Conservation (phyloP, 2,329 filamentous ascomycete genomes). For the Phyllosticta citriasiana region DNA sequence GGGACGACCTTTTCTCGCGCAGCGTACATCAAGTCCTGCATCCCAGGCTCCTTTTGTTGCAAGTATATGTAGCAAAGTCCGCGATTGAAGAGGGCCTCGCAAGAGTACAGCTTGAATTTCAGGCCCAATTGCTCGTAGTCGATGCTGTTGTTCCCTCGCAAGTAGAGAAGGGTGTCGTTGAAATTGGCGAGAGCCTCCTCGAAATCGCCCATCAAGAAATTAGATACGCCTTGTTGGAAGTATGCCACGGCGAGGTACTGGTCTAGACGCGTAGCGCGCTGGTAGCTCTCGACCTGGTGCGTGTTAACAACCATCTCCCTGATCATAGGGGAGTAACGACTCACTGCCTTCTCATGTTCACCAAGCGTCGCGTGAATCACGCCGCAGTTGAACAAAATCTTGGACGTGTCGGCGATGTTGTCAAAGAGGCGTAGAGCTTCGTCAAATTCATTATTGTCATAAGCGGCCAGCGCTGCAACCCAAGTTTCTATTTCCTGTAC, state of each 20-base stretch:
- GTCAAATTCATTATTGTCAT: slow-evolving; percentile 97
- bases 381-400: slow-evolving; percentile 96
- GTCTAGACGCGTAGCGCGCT: slow-evolving; percentile 80
- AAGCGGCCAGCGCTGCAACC: slow-evolving; percentile 81
- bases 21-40: slow-evolving; percentile 84
- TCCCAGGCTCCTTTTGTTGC: slow-evolving; percentile 78
- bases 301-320: slow-evolving; percentile 9
- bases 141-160: slow-evolving; percentile 93
- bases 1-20: slow-evolving; percentile 93
- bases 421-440: slow-evolving; percentile 76
- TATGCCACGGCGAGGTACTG: slow-evolving; percentile 96
- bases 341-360: slow-evolving; percentile 88
- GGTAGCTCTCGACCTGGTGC: slow-evolving; percentile 80
- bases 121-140: slow-evolving; percentile 94
- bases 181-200: slow-evolving; percentile 97
- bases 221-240: slow-evolving; percentile 96
- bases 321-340: slow-evolving; percentile 25
- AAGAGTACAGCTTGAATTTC: slow-evolving; percentile 93
- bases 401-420: slow-evolving; percentile 85
- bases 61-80: slow-evolving; percentile 96
- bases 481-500: slow-evolving; percentile 94
- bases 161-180: slow-evolving; percentile 91
- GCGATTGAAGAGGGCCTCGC: slow-evolving; percentile 94
- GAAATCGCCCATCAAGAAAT: slow-evolving; percentile 93
- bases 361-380: slow-evolving; percentile 95